Evolutionary conservation across 495 filamentous ascomycete species (phyloP).

Genomic region (Aspergillus steynii): DNA sequence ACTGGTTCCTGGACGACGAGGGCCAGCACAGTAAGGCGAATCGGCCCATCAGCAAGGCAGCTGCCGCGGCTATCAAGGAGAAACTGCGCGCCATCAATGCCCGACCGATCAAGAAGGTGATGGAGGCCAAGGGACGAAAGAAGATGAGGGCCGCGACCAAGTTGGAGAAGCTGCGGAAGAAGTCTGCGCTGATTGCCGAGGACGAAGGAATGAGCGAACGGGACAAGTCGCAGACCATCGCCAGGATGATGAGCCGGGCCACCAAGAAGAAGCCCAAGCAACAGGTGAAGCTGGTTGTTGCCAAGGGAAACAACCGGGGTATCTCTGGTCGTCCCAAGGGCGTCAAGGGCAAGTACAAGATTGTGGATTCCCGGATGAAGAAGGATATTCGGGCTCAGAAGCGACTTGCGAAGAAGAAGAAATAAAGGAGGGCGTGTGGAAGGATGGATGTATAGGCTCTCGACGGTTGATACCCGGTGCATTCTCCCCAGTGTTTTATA

Average conservation of each 20-base stretch:
- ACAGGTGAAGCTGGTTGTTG: slow-evolving; percentile 87
- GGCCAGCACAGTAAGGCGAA: slow-evolving; percentile 75
- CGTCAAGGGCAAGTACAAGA: slow-evolving; percentile 98
- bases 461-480: slow-evolving; percentile 10
- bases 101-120: slow-evolving; percentile 98
- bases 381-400: slow-evolving; percentile 96
- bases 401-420: slow-evolving; percentile 69
- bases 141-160: slow-evolving; percentile 91
- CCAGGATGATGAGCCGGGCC: slow-evolving; percentile 77
- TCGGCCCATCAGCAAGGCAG: slow-evolving; percentile 86
- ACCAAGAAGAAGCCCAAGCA: slow-evolving; percentile 82
- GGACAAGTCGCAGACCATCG: slow-evolving; percentile 86
- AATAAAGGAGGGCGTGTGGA: slow-evolving; percentile 21
- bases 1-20: slow-evolving; percentile 98
- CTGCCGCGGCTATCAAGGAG: slow-evolving; percentile 90
- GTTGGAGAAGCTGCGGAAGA: slow-evolving; percentile 93
- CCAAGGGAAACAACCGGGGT: slow-evolving; percentile 80
- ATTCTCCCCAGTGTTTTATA: neutral
- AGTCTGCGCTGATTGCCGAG: slow-evolving; percentile 80
- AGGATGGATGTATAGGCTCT: slow-evolving; percentile 12
- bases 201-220: slow-evolving; percentile 91
- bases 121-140: slow-evolving; percentile 92
- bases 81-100: slow-evolving; percentile 93
- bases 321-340: slow-evolving; percentile 75
- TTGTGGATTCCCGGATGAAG: slow-evolving; percentile 95